A percentile compares a stretch with the other conserved stretches of the same genome.
Conservation (phyloP, 371 early-diverging fungal genomes). For the Zychaea mexicana region DNA sequence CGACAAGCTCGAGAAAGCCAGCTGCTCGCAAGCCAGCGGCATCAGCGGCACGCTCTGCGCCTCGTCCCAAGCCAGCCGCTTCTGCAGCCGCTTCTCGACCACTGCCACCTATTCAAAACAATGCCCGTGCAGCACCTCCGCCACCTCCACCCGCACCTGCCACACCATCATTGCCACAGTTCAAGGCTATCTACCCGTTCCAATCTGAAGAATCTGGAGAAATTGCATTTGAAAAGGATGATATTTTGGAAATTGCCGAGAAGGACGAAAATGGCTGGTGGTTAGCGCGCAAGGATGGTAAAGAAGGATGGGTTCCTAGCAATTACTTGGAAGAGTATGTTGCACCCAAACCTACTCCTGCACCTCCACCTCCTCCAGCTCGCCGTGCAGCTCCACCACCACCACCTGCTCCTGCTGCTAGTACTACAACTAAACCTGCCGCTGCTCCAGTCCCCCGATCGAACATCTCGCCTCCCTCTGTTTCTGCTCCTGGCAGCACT, state of each 20-base stretch:
- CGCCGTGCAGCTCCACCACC: slow-evolving; percentile 50
- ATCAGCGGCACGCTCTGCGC: slow-evolving; percentile 21
- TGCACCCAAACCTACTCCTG: slow-evolving; percentile 50
- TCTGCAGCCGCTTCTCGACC: slow-evolving; percentile 1
- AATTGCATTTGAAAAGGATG: slow-evolving; percentile 69
- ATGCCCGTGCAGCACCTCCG: slow-evolving; percentile 33
- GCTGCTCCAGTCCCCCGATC: slow-evolving; percentile 1
- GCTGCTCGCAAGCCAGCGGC: slow-evolving; percentile 24
- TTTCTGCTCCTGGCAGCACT: not conserved
- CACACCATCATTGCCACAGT: slow-evolving; percentile 56
- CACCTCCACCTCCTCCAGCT: slow-evolving; percentile 57
- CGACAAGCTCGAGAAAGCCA: slow-evolving; percentile 34
- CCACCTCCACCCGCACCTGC: slow-evolving; percentile 52
- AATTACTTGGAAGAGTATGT: slow-evolving; percentile 74
- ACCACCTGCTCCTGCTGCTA: slow-evolving; percentile 13
- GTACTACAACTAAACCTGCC: not conserved
- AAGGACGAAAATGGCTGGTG: slow-evolving; percentile 89
- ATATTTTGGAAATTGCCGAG: slow-evolving; percentile 74
- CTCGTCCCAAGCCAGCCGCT: slow-evolving; percentile 4
- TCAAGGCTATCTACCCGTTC: slow-evolving; percentile 80
- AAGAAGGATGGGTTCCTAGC: slow-evolving; percentile 86
- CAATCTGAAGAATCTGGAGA: slow-evolving; percentile 66
- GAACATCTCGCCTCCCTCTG: slow-evolving; percentile 7
- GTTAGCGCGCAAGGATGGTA: slow-evolving; percentile 73
- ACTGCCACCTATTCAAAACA: too few relatives aligned